Base-by-base conservation (phyloP, 768 basidiomycete genomes). In the Lactifluus volemus region DNA sequence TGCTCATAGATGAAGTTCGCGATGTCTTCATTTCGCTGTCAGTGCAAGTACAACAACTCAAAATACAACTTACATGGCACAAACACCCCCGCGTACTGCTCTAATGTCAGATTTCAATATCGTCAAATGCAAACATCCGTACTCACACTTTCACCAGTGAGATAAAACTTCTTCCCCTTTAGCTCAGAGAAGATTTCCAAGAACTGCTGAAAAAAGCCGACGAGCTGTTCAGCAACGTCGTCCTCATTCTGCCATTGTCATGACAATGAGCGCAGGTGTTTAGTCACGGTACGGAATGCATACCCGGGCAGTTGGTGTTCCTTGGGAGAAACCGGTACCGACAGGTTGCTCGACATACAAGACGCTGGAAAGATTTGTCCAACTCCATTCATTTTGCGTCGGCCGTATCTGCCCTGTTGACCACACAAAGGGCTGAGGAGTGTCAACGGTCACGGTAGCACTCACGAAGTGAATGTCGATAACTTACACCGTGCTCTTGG, bases 281-380 rank as follows among this genome's bases (percentile, higher is more conserved):
- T 10, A 11, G 38, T 11, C 38, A 38, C 38, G 10, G 38, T 38
- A 2, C 36, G 15, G 29, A 32, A 58, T 4, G 2, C 70, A 39
- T 59, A 76, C 75, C 48, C 57, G 61, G 42, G 84, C 83, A 59
- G 84, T 81, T 0, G 88, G 86, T 14, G 63, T 74, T 17, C 88
- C 88, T 61, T 85, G 85, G 2, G 85, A 85, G 70, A 84, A 90
- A 0, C 88, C 88, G 5, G 88, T 89, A 5, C 88, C 88, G 34
- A 90, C 83, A 3, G 88, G 88, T 64, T 89, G 89, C 64, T 91
- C 88, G 11, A 91, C 81, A 77, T 80, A 91, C 17, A 89, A 73
- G 6, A 89, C 72, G 55, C 84, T 88, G 2, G 86, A 87, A 8
- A 90, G 76, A 67, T 89, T 90, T 0, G 88, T 89, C 88, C 88